Conservation (phyloP, 2,329 filamentous ascomycete species). For the Hymenoscyphus fructigenus region DNA sequence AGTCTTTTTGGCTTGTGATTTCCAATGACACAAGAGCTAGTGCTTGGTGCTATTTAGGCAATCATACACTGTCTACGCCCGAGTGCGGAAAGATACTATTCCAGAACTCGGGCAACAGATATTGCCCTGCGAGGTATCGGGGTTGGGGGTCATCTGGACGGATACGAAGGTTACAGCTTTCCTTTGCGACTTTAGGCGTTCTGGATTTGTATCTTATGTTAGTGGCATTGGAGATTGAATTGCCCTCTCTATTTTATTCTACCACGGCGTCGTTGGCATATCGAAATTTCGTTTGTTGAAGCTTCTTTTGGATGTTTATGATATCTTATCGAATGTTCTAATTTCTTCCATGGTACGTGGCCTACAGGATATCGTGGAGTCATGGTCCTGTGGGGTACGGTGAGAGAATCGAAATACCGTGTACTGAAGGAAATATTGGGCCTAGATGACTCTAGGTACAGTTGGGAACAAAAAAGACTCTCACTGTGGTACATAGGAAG, state of each 20-base stretch:
- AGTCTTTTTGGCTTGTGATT: too few relatives aligned
- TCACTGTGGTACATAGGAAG: too few relatives aligned
- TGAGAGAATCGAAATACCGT: background rate
- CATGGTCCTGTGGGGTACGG: background rate
- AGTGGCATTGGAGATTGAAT: background rate
- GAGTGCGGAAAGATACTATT: too few relatives aligned
- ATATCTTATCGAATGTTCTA: background rate
- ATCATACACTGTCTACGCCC: too few relatives aligned
- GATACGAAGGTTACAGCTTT: background rate
- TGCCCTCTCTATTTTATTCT: background rate
- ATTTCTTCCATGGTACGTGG: background rate
- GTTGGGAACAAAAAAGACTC: too few relatives aligned
- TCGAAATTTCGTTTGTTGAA: too few relatives aligned
- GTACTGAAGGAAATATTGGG: too few relatives aligned
- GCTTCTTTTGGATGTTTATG: background rate
- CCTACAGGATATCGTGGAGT: background rate
- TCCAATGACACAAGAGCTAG: too few relatives aligned
- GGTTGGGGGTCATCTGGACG: background rate
- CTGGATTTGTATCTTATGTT: background rate
- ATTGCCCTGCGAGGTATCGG: background rate
- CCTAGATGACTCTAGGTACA: too few relatives aligned
- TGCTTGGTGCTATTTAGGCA: too few relatives aligned
- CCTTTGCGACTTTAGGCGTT: background rate
- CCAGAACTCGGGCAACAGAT: too few relatives aligned
- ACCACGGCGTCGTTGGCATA: background rate